Conservation (phyloP, 2,329 filamentous ascomycete genomes). For the Trichoderma afroharzianum region DNA sequence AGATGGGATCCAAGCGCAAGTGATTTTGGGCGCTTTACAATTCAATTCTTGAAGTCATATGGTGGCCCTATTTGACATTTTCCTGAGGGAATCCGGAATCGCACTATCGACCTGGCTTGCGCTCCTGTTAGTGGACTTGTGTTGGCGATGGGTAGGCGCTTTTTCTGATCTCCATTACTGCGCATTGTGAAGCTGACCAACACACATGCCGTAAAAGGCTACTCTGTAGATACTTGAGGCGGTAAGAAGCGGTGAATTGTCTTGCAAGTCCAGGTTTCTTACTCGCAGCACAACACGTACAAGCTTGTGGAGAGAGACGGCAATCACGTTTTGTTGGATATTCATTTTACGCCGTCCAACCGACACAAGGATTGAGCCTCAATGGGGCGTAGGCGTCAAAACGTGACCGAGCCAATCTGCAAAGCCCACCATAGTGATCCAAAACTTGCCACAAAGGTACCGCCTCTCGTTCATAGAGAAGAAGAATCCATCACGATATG, state of each 20-base stretch:
- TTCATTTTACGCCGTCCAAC: not conserved
- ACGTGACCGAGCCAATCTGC: not conserved
- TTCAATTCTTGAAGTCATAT: not conserved
- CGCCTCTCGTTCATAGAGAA: not conserved
- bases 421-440: not conserved
- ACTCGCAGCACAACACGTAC: not conserved
- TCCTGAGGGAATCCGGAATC: no score
- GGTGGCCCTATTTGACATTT: not conserved
- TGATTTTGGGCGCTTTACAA: not conserved
- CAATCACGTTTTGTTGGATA: not conserved
- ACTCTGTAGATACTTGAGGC: not conserved
- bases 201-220: not conserved
- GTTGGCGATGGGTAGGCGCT: conserved; percentile 16
- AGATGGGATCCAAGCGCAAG: not conserved
- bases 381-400: not conserved
- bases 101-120: not conserved
- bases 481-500: not conserved
- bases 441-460: not conserved
- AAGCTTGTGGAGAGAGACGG: not conserved
- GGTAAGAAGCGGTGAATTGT: conserved; percentile 1
- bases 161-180: not conserved
- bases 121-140: conserved; percentile 2
- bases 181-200: not conserved
- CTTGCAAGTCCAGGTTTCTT: not conserved
- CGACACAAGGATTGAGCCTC: not conserved